Conservation (phyloP, 352 stramenopile species). For the Phytophthora boehmeriae region DNA sequence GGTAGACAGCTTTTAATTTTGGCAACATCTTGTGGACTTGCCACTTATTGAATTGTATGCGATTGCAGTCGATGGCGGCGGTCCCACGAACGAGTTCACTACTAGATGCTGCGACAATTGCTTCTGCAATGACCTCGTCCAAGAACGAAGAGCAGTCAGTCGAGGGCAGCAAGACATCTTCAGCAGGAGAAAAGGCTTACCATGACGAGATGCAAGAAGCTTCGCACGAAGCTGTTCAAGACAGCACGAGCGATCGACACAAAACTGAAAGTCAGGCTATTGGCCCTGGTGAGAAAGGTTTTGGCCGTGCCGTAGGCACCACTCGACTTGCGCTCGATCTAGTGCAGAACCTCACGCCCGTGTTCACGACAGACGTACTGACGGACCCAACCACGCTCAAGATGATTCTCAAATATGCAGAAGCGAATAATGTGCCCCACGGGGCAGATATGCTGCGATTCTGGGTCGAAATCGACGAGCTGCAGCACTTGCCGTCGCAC, state of each 20-base stretch:
- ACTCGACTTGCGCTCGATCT: conserved; percentile 54
- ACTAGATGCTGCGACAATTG: conserved; percentile 27
- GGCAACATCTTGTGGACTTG: neutral
- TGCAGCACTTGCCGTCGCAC: conserved; percentile 73
- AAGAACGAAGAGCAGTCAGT: conserved; percentile 5
- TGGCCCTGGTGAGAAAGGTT: conserved; percentile 21
- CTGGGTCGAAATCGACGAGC: conserved; percentile 83
- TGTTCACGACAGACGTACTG: conserved; percentile 84
- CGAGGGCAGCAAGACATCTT: conserved; percentile 10
- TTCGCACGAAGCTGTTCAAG: conserved; percentile 1
- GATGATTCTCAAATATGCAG: conserved; percentile 69
- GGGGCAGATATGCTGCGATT: conserved; percentile 74
- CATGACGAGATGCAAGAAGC: no score
- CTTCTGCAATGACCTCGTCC: conserved; percentile 11
- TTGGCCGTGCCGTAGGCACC: conserved; percentile 22
- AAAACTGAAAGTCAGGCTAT: neutral
- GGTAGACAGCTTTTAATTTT: neutral
- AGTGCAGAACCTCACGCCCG: conserved; percentile 71
- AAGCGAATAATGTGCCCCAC: conserved; percentile 58
- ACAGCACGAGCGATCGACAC: neutral
- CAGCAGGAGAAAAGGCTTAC: neutral
- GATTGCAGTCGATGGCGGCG: neutral
- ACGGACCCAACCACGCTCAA: conserved; percentile 75
- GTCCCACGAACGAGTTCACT: conserved; percentile 16
- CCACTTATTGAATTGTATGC: neutral